Evolutionary conservation across 345 rosid species (phyloP).

Genomic region (Lumnitzera racemosa): DNA sequence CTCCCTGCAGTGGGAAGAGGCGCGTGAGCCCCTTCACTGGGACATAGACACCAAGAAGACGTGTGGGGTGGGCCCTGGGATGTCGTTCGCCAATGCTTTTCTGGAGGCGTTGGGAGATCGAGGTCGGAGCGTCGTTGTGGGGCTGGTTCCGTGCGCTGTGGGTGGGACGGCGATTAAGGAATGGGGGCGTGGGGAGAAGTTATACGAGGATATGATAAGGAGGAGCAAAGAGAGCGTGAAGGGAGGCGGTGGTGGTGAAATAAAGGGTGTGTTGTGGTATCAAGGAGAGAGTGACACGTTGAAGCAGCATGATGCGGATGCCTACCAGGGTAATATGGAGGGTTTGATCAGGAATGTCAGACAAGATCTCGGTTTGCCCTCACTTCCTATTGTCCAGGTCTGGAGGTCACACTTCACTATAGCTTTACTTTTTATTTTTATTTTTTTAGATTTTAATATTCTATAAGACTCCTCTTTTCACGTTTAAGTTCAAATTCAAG

Average conservation of each 20-base stretch:
- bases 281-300: slow-evolving; percentile 89
- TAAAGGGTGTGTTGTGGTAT: slow-evolving; percentile 75
- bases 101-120: slow-evolving; percentile 9
- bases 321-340: slow-evolving; percentile 56
- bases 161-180: slow-evolving; percentile 84
- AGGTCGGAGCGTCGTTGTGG: slow-evolving; percentile 17
- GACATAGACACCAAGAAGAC: slow-evolving; percentile 61
- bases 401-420: too few species aligned
- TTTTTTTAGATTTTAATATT: too few species aligned
- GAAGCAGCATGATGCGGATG: slow-evolving; percentile 44
- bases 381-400: slow-evolving; percentile 78
- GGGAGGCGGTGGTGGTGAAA: slow-evolving; percentile 40
- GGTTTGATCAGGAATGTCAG: slow-evolving; percentile 43
- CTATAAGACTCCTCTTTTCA: too few species aligned
- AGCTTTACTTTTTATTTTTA: too few species aligned
- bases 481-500: too few species aligned
- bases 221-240: slow-evolving; percentile 51
- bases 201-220: slow-evolving; percentile 68
- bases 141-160: slow-evolving; percentile 77
- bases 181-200: slow-evolving; percentile 65
- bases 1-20: slow-evolving; percentile 57
- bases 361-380: slow-evolving; percentile 57
- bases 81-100: slow-evolving; percentile 68
- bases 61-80: slow-evolving; percentile 89
- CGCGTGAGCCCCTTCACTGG: slow-evolving; percentile 70